Conservation (phyloP, 2,329 filamentous ascomycete species). For the Aspergillus pseudonomiae region DNA sequence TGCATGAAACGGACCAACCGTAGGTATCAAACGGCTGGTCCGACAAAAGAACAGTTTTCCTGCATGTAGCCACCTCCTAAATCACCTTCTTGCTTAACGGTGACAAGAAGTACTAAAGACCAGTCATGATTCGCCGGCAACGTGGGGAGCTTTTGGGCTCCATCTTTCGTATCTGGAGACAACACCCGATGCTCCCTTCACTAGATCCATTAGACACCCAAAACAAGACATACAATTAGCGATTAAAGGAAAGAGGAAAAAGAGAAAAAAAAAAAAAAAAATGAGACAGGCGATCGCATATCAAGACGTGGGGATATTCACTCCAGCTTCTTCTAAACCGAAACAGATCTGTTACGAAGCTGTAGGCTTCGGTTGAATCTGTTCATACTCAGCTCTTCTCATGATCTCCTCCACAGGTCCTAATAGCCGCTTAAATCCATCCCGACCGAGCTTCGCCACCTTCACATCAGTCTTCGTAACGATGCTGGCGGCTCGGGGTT, state of each 20-base stretch:
- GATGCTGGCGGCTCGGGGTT: conserved; percentile 87
- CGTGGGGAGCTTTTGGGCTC: conserved; percentile 12
- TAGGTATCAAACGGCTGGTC: neutral
- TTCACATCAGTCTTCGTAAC: conserved; percentile 85
- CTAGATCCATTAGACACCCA: conserved; percentile 7
- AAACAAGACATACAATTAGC: conserved; percentile 5
- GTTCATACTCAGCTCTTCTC: conserved; percentile 63
- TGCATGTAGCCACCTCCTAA: neutral
- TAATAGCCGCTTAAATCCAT: conserved; percentile 89
- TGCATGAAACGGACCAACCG: neutral
- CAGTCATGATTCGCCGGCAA: conserved; percentile 16
- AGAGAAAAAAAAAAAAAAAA: conserved; percentile 8
- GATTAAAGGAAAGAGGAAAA: conserved; percentile 10
- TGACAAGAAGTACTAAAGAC: conserved; percentile 12
- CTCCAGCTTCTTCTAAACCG: conserved; percentile 11
- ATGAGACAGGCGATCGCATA: conserved; percentile 7
- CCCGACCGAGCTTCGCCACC: conserved; percentile 88
- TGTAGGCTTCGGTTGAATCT: conserved; percentile 24
- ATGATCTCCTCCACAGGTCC: conserved; percentile 94
- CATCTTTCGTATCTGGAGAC: conserved; percentile 16
- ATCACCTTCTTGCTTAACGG: conserved; percentile 9
- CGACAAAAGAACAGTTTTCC: neutral
- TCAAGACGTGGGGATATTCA: conserved; percentile 5
- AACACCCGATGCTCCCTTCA: conserved; percentile 17
- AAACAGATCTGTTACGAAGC: conserved; percentile 27